Conservation (phyloP, 1,139 yeast genomes). For the Hemisphaericaspora xylanilytica region DNA sequence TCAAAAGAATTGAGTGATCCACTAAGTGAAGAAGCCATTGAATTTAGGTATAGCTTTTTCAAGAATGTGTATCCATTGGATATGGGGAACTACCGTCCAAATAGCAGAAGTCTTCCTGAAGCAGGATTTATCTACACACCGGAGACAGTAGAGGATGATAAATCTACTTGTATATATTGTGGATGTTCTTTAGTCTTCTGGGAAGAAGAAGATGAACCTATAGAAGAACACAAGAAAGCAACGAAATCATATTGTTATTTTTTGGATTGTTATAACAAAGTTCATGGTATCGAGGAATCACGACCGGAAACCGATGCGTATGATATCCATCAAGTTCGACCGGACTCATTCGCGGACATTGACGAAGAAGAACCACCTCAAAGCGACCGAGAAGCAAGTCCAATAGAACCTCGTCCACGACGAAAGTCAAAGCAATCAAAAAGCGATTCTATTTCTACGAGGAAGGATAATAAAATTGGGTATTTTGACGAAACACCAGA, state of each 20-base stretch:
- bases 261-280: conserved; percentile 15
- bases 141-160: conserved; percentile 49
- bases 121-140: conserved; percentile 59
- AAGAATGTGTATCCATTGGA: conserved; percentile 56
- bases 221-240: conserved; percentile 46
- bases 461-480: conserved; percentile 22
- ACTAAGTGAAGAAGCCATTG: conserved; percentile 28
- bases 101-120: conserved; percentile 36
- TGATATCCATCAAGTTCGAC: not conserved
- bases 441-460: conserved; percentile 4
- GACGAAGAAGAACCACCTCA: not conserved
- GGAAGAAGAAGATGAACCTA: conserved; percentile 68
- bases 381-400: not conserved
- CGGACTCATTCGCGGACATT: not conserved
- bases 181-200: conserved; percentile 67
- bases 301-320: not conserved
- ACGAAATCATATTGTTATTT: conserved; percentile 48
- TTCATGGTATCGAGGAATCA: conserved; percentile 3
- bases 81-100: conserved; percentile 33
- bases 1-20: conserved; percentile 25
- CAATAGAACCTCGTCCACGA: not conserved
- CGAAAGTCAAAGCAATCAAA: not conserved
- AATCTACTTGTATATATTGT: conserved; percentile 73
- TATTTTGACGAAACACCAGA: conserved; percentile 27
- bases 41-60: conserved; percentile 52